Percentiles rank a stretch among this genome's conserved stretches.
Evolutionary conservation across 2,329 filamentous ascomycete genomes (phyloP).

Genomic region (Xylariaceae sp.): DNA sequence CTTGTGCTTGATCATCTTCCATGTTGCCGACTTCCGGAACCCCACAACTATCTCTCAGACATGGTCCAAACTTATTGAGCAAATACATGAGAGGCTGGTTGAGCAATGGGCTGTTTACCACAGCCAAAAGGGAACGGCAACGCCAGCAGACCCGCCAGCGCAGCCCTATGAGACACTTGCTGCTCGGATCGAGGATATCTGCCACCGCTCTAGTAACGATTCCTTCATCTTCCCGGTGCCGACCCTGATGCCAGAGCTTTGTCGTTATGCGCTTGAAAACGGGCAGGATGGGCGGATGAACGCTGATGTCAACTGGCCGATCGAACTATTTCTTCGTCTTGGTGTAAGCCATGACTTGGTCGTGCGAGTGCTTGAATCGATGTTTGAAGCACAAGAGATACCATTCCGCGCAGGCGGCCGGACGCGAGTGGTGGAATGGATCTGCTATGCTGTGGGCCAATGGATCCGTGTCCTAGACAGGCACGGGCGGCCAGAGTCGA

Average conservation of each 20-base stretch:
- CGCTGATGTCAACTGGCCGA: conserved; percentile 55
- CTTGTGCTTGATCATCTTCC: conserved; percentile 87
- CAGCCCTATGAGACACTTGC: conserved; percentile 69
- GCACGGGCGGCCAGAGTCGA: conserved; percentile 26
- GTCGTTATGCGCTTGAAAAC: conserved; percentile 57
- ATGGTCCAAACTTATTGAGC: conserved; percentile 78
- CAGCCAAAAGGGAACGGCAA: conserved; percentile 31
- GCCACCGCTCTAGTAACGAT: conserved; percentile 60
- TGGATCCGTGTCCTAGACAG: conserved; percentile 42
- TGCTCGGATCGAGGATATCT: conserved; percentile 59
- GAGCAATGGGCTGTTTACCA: conserved; percentile 37
- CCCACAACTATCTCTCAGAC: conserved; percentile 77
- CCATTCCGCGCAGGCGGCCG: conserved; percentile 52
- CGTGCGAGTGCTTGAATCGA: conserved; percentile 51
- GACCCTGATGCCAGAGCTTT: conserved; percentile 58
- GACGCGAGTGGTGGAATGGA: conserved; percentile 52
- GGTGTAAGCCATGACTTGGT: conserved; percentile 56
- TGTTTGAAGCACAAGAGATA: conserved; percentile 56
- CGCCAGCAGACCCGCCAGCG: conserved; percentile 37
- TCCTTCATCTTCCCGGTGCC: conserved; percentile 64
- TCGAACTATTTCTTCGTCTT: conserved; percentile 52
- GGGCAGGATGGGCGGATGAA: conserved; percentile 56
- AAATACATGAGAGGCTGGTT: conserved; percentile 57
- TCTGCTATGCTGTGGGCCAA: conserved; percentile 43
- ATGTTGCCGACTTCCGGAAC: conserved; percentile 86